phyloP scores from a whole-genome alignment of 2,329 filamentous ascomycete genomes.

The Diaporthe longicolla region DNA sequence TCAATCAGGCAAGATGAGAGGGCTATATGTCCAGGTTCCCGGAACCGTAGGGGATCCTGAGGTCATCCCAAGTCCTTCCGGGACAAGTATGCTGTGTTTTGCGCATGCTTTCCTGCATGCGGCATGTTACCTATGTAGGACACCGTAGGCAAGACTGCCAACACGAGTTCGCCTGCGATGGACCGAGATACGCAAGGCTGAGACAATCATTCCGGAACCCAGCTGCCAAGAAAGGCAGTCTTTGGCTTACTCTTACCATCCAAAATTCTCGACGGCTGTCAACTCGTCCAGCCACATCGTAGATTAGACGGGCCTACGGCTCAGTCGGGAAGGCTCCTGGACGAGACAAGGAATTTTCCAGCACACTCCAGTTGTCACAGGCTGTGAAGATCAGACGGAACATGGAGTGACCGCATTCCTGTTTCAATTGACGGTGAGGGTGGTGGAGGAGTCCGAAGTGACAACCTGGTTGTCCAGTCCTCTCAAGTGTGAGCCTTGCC shows the following conservation, averaged over 20 bases:
- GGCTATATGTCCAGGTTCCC: constrained; percentile 10
- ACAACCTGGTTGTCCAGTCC: neutral
- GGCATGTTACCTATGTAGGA: constrained; percentile 13
- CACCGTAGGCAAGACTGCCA: neutral
- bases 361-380: neutral
- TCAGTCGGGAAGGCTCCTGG: neutral
- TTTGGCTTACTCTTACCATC: neutral
- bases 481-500: neutral
- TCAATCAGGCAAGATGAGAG: constrained; percentile 2
- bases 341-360: constrained; percentile 16
- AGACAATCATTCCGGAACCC: constrained; percentile 3
- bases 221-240: constrained; percentile 25
- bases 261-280: constrained; percentile 30
- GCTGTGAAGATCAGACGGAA: constrained; percentile 25
- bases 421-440: constrained; percentile 21
- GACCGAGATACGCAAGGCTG: constrained; percentile 3
- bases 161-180: neutral
- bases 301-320: constrained; percentile 24
- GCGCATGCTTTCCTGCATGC: constrained; percentile 24
- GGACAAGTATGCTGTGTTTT: constrained; percentile 14
- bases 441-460: constrained; percentile 30
- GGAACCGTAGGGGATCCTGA: neutral
- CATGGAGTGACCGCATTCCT: neutral
- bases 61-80: constrained; percentile 12
- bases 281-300: neutral